Base-by-base conservation (phyloP, 139 green algal species). In the Chlorella vulgaris region DNA sequence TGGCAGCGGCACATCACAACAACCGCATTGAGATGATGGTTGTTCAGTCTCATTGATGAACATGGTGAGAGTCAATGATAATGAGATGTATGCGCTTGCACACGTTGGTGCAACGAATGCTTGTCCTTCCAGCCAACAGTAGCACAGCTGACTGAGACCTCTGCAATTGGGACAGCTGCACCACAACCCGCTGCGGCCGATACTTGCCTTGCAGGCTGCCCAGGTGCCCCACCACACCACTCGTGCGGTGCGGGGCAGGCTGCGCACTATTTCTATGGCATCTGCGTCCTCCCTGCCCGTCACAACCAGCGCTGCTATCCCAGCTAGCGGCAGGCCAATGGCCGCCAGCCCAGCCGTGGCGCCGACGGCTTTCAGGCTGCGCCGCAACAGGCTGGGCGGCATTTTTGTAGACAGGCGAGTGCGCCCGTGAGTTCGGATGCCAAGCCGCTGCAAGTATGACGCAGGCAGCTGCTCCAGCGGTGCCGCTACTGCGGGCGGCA, bases 201-300 rank as follows among this genome's bases (percentile, higher is more conserved):
- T 8, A 7, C 69, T 53, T 31, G 36, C 55, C 81, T 87, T 82
- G 42, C 75, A 87, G 60, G 29, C 33, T 31, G 83, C 79, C 78
- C 70, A 70, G 35, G 6, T 15, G 67, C 77, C 68, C 83, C 83
- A 87, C 70, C 68, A 82, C 1, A 85, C 50, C 5, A 82, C 62
- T 26, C 78, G 33, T 13, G 60, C 43, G 43, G 69, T 85, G 43
- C 83, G 53, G 19, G 83, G 78, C 50, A 85, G 61, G 50, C 78
- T 71, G 3, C 51, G 43, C 18, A 87, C 10, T 7, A 87, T 53
- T 38, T 87, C 78, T 13, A 43, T 26, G 4, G 33, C 38, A 26
- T 78, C 70, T 2, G 78, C 83, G 26, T 85, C 79, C 4, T 86
- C 81, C 68, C 73, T 51, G 7, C 81, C 74, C 7, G 28, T 73